Base-by-base conservation (phyloP, 345 rosid genomes). In the Aegle marmelos region DNA sequence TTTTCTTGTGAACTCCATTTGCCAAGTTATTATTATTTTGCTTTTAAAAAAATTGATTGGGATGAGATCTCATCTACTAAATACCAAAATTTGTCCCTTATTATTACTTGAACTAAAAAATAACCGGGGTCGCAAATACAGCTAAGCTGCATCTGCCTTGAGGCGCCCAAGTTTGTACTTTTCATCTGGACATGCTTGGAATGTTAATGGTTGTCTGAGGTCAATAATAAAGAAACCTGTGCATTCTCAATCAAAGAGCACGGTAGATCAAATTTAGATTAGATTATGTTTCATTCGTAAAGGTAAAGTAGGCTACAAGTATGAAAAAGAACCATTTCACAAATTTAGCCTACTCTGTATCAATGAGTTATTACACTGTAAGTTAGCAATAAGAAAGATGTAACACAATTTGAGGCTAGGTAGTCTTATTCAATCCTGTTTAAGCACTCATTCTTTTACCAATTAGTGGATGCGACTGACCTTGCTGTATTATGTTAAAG, bases 1-100 rank as follows among this genome's bases (percentile, higher is more conserved):
- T 63, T 80, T 83, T 62, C 81, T 80, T 79, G 81, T 67, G 14
- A 39, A 21, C 6, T 36, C 14, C 50, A 33, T 14, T 25, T 9
- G 17, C 65, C 10, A 13, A 27, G 21, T 61, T 11, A 13, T 61
- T 13, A 25, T 27, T 13, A 25, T 28, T 27, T 27, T 45, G 50
- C 16, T 45, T 45, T 13, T 13, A 3, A 13, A 45, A 14, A 5
- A 45, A 11, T 45, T 11, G 17, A 0, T 0, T 13, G 5, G 17
- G 5, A 45, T 45, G 50, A 45, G 5, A 45, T 14, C 50, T 13
- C 17, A 45, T 45, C 17, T 11, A 13, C 0, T 45, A 13, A 45
- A 45, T 45, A 3, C 50, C 50, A 45, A 14, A 1, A 5, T 13
- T 45, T 45, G 17, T 45, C 17, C 17, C 17, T 13, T 41, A 41